Evolutionary conservation across 331 rosid genomes (phyloP).

Genomic region (Acacia pycnantha): DNA sequence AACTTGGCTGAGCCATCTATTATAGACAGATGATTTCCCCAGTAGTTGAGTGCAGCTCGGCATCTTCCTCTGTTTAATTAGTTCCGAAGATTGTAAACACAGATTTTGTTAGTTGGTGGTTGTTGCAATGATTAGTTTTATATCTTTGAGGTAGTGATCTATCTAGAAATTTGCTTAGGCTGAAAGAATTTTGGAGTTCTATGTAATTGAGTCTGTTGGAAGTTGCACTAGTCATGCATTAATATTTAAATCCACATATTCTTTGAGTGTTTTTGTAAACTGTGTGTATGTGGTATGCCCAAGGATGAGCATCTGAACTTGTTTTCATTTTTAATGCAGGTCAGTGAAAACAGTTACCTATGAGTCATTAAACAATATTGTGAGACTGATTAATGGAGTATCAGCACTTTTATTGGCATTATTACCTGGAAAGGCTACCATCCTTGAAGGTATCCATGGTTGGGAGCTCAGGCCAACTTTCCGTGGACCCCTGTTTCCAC

Average conservation of each 20-base stretch:
- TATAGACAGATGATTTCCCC: not conserved
- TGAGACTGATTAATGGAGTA: constrained; percentile 84
- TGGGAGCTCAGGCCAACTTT: constrained; percentile 96
- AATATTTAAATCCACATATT: constrained; percentile 4
- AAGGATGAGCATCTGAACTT: constrained; percentile 27
- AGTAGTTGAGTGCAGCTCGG: not conserved
- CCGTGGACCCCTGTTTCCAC: constrained; percentile 94
- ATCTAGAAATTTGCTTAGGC: not conserved
- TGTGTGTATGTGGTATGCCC: not conserved
- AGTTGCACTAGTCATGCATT: not conserved
- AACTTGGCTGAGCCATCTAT: not conserved
- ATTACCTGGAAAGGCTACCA: constrained; percentile 76
- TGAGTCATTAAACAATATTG: constrained; percentile 73
- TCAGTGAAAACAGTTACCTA: constrained; percentile 87
- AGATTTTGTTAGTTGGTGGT: not conserved
- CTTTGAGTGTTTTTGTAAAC: not conserved
- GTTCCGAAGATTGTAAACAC: not conserved
- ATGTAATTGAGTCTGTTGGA: constrained; percentile 11
- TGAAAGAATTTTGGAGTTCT: not conserved
- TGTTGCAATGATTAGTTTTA: not conserved
- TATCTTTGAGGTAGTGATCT: not conserved
- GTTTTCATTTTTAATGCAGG: constrained; percentile 49
- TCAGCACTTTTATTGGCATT: constrained; percentile 77
- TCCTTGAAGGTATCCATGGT: constrained; percentile 94
- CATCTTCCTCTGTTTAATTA: not conserved